phyloP scores from a whole-genome alignment of 2,329 filamentous ascomycete genomes.

The Exophiala mesophila region DNA sequence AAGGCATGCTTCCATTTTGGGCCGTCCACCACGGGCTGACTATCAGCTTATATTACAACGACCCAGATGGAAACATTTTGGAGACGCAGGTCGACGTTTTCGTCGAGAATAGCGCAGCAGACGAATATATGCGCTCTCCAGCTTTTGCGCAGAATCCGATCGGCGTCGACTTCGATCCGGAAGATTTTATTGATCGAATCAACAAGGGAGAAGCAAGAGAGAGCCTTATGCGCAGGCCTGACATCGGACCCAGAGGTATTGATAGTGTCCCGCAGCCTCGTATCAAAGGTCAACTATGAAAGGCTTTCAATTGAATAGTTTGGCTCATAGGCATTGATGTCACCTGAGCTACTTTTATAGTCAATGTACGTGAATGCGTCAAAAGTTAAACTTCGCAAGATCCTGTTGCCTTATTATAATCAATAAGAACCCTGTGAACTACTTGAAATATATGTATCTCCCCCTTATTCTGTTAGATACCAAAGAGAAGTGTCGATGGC shows the following conservation, averaged over 20 bases:
- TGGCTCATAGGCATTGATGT: too few relatives aligned
- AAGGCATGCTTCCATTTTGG: conserved; percentile 28
- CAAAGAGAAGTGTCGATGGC: too few relatives aligned
- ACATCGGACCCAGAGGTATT: neutral
- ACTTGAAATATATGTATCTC: too few relatives aligned
- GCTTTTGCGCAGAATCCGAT: neutral
- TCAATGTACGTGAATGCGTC: too few relatives aligned
- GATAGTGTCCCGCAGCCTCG: neutral
- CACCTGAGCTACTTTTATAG: too few relatives aligned
- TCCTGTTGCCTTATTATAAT: too few relatives aligned
- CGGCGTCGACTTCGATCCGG: neutral
- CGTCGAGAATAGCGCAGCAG: neutral
- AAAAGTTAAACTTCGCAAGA: too few relatives aligned
- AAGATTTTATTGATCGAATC: neutral
- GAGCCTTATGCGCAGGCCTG: neutral
- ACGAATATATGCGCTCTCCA: neutral
- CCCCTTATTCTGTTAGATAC: too few relatives aligned
- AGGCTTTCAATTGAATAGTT: too few relatives aligned
- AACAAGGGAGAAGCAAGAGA: neutral
- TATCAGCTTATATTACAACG: conserved; percentile 44
- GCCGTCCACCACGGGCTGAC: conserved; percentile 46
- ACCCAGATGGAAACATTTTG: conserved; percentile 47
- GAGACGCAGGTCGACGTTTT: conserved; percentile 46
- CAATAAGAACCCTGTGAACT: too few relatives aligned
- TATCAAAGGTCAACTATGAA: too few relatives aligned